Evolutionary conservation across 2,329 filamentous ascomycete genomes (phyloP).

Genomic region (Paracorniculantispora psalliotae): DNA sequence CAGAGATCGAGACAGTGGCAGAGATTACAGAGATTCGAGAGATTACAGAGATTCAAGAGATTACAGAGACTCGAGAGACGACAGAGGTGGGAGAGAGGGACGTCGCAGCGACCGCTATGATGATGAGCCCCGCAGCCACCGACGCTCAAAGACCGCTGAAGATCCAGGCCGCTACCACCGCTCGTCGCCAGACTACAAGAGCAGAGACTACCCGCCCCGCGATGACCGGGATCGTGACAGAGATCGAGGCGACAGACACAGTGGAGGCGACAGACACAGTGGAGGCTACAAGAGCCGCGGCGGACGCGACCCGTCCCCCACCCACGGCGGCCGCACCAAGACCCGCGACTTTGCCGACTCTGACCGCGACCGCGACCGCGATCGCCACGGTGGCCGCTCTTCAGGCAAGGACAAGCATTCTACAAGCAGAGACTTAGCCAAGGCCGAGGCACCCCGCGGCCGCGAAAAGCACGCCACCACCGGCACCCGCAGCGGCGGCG

Average conservation of each 20-base stretch:
- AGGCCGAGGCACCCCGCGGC: neutral
- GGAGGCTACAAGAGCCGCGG: neutral
- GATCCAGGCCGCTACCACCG: neutral
- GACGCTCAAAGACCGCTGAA: constrained; percentile 6
- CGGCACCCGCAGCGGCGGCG: constrained; percentile 11
- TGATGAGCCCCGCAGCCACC: neutral
- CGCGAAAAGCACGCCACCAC: constrained; percentile 20
- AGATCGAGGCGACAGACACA: neutral
- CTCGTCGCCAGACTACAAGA: neutral
- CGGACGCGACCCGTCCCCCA: constrained; percentile 1
- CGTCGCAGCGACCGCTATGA: constrained; percentile 6
- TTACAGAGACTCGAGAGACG: neutral
- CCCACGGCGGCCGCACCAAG: neutral
- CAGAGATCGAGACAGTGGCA: neutral
- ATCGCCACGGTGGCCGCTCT: constrained; percentile 2
- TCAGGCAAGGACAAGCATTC: constrained; percentile 8
- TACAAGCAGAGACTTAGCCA: constrained; percentile 3
- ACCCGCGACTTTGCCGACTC: neutral
- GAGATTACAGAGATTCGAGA: neutral
- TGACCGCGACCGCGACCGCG: neutral
- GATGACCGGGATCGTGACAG: constrained; percentile 3
- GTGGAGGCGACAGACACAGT: constrained; percentile 6
- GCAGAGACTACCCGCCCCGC: neutral
- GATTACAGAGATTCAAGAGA: neutral
- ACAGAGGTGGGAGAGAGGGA: neutral